phyloP scores from a whole-genome alignment of 257 asterid genomes.

The Oldenlandia corymbosa region DNA sequence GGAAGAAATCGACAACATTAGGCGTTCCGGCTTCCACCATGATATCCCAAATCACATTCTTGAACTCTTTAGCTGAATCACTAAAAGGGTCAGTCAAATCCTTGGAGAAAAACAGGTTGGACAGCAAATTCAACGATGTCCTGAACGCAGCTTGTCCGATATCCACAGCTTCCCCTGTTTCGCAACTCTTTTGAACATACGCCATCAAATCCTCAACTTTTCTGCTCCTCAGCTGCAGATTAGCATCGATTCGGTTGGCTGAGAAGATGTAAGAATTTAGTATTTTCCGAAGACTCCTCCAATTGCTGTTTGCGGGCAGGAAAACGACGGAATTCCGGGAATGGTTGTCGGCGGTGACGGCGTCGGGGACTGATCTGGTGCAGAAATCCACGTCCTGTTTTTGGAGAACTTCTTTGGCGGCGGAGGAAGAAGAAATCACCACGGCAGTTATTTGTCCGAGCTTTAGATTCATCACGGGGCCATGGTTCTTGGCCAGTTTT shows the following conservation, averaged over 20 bases:
- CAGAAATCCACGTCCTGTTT: conserved; percentile 62
- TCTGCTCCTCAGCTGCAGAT: conserved; percentile 35
- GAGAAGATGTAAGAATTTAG: no score
- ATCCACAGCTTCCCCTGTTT: conserved; percentile 29
- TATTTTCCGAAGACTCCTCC: conserved; percentile 58
- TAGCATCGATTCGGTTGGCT: conserved; percentile 51
- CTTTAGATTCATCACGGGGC: conserved; percentile 59
- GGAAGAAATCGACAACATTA: conserved; percentile 43
- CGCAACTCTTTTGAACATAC: conserved; percentile 22
- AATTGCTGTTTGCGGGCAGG: conserved; percentile 49
- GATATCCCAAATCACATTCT: conserved; percentile 34
- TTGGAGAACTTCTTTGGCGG: conserved; percentile 55
- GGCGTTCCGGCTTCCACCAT: conserved; percentile 30
- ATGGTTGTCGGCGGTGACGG: conserved; percentile 52
- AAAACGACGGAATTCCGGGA: conserved; percentile 51
- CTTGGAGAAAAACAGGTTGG: conserved; percentile 43
- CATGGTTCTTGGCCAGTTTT: conserved; percentile 42
- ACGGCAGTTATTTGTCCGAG: conserved; percentile 51
- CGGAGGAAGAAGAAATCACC: conserved; percentile 48
- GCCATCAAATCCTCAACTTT: conserved; percentile 39
- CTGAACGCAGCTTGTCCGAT: conserved; percentile 20
- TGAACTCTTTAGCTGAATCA: conserved; percentile 42
- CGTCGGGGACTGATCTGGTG: conserved; percentile 40
- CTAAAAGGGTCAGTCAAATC: conserved; percentile 40
- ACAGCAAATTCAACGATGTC: conserved; percentile 36